Percentiles rank a stretch among this genome's conserved stretches.
These are phyloP conservation scores for Coemansia sp. DNA, from an alignment of 192 early-diverging fungal genomes.

Conservation along the genomic window DNA sequence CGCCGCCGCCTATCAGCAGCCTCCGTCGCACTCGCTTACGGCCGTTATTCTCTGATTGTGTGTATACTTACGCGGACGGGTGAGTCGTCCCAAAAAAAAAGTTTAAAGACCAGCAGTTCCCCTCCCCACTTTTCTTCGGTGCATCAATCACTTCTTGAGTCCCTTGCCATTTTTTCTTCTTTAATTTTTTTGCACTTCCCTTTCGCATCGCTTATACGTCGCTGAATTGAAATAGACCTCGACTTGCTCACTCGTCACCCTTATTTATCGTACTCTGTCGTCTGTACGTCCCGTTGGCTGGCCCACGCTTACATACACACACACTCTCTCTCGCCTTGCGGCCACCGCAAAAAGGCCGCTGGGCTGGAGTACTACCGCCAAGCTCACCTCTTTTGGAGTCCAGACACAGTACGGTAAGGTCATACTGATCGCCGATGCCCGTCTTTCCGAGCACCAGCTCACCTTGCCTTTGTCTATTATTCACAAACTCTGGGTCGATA, in stretches of 20 bases:
- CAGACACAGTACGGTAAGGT: constrained; percentile 8
- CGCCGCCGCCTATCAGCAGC: not conserved
- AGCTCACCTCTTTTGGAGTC: not conserved
- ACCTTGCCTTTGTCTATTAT: not conserved
- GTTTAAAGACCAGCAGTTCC: constrained; percentile 9
- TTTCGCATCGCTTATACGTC: constrained; percentile 4
- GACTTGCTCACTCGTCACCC: not conserved
- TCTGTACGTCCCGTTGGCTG: constrained; percentile 5
- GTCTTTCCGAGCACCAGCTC: not conserved
- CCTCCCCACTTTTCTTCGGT: constrained; percentile 1
- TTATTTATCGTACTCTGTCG: not conserved
- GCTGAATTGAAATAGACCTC: not conserved
- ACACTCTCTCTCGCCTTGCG: not conserved
- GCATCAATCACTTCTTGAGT: not conserved
- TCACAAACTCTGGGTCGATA: not conserved
- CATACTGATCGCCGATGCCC: not conserved
- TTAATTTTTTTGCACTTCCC: not conserved
- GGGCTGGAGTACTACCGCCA: not conserved
- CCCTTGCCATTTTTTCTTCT: constrained; percentile 6
- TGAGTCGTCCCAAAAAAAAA: not conserved
- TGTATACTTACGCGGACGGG: not conserved
- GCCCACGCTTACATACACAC: not conserved
- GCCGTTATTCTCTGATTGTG: constrained; percentile 1
- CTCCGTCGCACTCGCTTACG: not conserved
- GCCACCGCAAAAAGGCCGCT: not conserved